Conservation (phyloP, 805 yeast genomes). For the Myxozyma kluyveri region DNA sequence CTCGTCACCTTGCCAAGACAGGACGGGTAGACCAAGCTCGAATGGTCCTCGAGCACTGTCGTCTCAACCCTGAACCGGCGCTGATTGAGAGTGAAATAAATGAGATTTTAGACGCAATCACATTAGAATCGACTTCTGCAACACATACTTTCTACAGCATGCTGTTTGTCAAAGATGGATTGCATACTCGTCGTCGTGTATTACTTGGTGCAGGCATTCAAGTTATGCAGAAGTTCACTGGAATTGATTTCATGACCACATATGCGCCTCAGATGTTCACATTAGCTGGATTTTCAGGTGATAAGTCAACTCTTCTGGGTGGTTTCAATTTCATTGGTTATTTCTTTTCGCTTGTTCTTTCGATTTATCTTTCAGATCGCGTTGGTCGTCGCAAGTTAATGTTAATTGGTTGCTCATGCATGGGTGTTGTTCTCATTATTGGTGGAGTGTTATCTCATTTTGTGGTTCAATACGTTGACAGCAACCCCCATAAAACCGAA, state of each 20-base stretch:
- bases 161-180: conserved; percentile 43
- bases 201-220: conserved; percentile 47
- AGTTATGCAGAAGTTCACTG: conserved; percentile 50
- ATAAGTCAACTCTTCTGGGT: conserved; percentile 45
- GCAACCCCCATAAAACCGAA: no score
- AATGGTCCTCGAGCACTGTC: conserved; percentile 15
- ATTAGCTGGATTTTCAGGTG: conserved; percentile 47
- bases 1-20: conserved; percentile 74
- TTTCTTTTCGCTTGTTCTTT: conserved; percentile 45
- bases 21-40: conserved; percentile 61
- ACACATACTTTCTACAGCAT: not conserved
- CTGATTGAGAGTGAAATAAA: conserved; percentile 38
- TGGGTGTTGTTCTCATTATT: conserved; percentile 30
- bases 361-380: conserved; percentile 52
- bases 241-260: conserved; percentile 57
- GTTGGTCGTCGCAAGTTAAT: conserved; percentile 48
- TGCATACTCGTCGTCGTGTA: conserved; percentile 50
- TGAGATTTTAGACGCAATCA: conserved; percentile 25
- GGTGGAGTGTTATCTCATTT: conserved; percentile 42
- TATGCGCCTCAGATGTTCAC: conserved; percentile 57
- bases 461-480: conserved; percentile 40
- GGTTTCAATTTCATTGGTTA: conserved; percentile 48
- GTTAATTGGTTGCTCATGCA: conserved; percentile 29
- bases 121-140: conserved; percentile 3
- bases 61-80: no score